A percentile compares a stretch with the other conserved stretches of the same genome.
phyloP scores from a whole-genome alignment of 2,329 filamentous ascomycete species.

The Pseudocercospora pini-densiflorae region DNA sequence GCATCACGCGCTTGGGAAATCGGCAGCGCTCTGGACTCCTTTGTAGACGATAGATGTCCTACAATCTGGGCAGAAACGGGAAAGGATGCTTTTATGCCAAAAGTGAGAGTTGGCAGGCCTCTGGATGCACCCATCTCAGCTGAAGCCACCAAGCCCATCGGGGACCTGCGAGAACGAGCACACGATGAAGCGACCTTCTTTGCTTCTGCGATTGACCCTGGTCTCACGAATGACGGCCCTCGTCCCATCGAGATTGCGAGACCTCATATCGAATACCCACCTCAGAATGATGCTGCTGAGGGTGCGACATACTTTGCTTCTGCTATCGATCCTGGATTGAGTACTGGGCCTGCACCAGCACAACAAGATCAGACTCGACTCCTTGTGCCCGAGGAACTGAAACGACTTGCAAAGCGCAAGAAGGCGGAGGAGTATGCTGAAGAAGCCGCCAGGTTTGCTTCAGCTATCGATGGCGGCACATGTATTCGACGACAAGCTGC shows the following conservation, averaged over 20 bases:
- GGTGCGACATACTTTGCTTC: constrained; percentile 1
- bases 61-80: constrained; percentile 24
- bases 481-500: not conserved
- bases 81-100: not conserved
- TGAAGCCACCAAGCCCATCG: not conserved
- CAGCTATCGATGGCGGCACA: not conserved
- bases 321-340: not conserved
- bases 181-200: not conserved
- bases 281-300: not conserved
- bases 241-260: not conserved
- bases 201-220: not conserved
- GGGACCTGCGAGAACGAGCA: not conserved
- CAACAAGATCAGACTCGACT: not conserved
- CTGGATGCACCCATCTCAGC: not conserved
- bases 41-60: constrained; percentile 35
- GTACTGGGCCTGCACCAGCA: not conserved
- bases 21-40: constrained; percentile 27
- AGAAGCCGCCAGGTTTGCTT: not conserved
- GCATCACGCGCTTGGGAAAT: constrained; percentile 15
- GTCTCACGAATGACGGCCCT: not conserved
- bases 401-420: not conserved
- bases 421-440: not conserved
- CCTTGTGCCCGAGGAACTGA: not conserved
- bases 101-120: not conserved
- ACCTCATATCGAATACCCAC: not conserved